Base-by-base conservation (phyloP, 345 rosid genomes). In the Hibiscus trionum region DNA sequence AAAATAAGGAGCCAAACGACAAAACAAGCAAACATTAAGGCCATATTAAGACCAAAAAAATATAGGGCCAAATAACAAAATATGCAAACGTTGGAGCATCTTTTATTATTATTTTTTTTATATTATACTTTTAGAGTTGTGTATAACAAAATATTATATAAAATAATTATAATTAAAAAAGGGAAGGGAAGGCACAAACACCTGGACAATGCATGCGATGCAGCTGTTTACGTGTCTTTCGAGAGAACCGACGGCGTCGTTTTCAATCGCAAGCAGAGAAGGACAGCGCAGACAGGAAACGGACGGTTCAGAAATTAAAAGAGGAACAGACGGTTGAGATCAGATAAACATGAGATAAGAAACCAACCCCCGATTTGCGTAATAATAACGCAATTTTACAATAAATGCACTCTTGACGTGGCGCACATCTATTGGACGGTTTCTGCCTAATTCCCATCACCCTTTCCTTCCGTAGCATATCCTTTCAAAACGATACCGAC, bases 381-480 rank as follows among this genome's bases (percentile, higher is more conserved):
- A 26, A 27, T 15, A 11, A 26, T 56, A 24, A 71, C 74, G 74
- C 74, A 21, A 71, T 37, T 24, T 59, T 26, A 26, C 42, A 47
- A 27, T 24, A 61, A 52, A 60, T 31, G 33, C 11, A 61, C 5
- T 21, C 10, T 2, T 8, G 10, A 68, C 42, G 71, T 49, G 71
- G 44, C n/a, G 9, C 8, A 0, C 39, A 27, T 8, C 4, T 16
- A 68, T 68, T 68, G 71, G 59, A 7, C 7, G 2, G 0, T 44
- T 21, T 58, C 16, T 29, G 35, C 19, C 24, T 0, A 27, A 67
- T 29, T 26, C 26, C 6, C 5, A 12, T 3, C 0, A 8, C 14
- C 5, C 55, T 26, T 11, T 26, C 7, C 10, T 21, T 57, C 16
- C 35, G 24, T 53, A 55, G 4, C 42, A 37, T 6, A 37, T 37